phyloP scores from a whole-genome alignment of 805 yeast genomes.

The Metschnikowia colocasiae region DNA sequence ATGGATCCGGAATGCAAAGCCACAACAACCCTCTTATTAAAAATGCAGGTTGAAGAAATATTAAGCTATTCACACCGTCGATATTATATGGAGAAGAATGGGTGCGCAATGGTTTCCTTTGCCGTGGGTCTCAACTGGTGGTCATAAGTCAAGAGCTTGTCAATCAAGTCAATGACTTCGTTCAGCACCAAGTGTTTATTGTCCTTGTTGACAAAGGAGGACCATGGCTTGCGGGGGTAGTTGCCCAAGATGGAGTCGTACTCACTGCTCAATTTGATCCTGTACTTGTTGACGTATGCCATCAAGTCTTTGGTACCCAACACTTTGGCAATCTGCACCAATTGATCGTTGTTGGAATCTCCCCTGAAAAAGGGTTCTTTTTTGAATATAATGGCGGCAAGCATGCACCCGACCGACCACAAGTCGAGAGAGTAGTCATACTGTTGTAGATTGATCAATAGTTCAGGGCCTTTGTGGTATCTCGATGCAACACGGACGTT shows the following conservation, averaged over 20 bases:
- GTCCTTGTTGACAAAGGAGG: conserved; percentile 61
- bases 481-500: conserved; percentile 93
- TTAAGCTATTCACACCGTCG: background rate
- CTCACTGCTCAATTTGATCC: conserved; percentile 65
- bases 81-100: conserved; percentile 27
- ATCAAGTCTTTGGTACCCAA: conserved; percentile 80
- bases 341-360: conserved; percentile 83
- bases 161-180: conserved; percentile 78
- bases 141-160: conserved; percentile 75
- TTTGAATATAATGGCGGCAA: conserved; percentile 85
- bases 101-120: conserved; percentile 78
- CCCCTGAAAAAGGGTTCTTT: conserved; percentile 94
- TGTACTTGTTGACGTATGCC: conserved; percentile 66
- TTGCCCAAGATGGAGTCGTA: conserved; percentile 67
- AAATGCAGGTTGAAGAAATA: background rate
- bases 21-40: background rate
- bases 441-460: conserved; percentile 77
- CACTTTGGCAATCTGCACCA: conserved; percentile 83
- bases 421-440: conserved; percentile 89
- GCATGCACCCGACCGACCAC: conserved; percentile 93
- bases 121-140: conserved; percentile 89
- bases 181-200: conserved; percentile 62
- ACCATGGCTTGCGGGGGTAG: conserved; percentile 86
- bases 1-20: conserved; percentile 3
- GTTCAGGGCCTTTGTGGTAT: conserved; percentile 90